Percentiles rank a stretch among this genome's conserved stretches.
Conservation (phyloP, 306 rosid genomes). For the Bauhinia variegata region DNA sequence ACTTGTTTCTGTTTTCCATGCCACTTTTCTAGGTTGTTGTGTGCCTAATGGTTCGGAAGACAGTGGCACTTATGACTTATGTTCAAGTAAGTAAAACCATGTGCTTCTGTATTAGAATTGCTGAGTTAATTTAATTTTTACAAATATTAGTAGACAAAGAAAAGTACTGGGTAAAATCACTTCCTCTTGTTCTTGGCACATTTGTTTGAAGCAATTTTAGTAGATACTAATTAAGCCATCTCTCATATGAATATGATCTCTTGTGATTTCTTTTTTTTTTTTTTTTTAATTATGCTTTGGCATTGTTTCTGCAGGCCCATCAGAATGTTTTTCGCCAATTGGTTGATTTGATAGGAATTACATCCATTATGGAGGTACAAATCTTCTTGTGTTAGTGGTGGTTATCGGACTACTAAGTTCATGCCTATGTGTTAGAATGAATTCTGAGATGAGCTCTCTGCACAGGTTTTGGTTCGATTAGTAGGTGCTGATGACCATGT, state of each 20-base stretch:
- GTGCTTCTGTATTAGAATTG: constrained; percentile 13
- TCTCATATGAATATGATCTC: neutral
- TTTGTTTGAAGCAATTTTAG: constrained; percentile 12
- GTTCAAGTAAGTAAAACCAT: constrained; percentile 68
- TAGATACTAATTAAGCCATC: constrained; percentile 8
- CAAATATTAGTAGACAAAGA: neutral
- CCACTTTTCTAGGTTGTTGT: constrained; percentile 72
- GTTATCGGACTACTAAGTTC: constrained; percentile 8
- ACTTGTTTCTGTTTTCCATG: constrained; percentile 14
- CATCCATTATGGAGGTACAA: constrained; percentile 98
- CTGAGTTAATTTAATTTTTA: constrained; percentile 18
- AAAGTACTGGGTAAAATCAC: constrained; percentile 3
- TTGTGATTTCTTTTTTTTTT: neutral
- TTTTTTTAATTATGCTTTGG: constrained; percentile 29
- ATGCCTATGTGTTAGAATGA: constrained; percentile 26
- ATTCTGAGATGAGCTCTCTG: constrained; percentile 36
- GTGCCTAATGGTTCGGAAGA: constrained; percentile 94
- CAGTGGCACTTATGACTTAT: constrained; percentile 91
- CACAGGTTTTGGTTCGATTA: constrained; percentile 91
- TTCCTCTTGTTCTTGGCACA: constrained; percentile 14
- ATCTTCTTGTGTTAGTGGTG: constrained; percentile 6
- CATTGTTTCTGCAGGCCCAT: constrained; percentile 70
- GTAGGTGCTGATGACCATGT: constrained; percentile 94
- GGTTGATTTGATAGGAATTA: constrained; percentile 96
- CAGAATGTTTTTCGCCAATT: constrained; percentile 84